These are phyloP conservation scores for Erythrophleum ivorense DNA, from an alignment of 331 rosid species.

Conservation along the genomic window DNA sequence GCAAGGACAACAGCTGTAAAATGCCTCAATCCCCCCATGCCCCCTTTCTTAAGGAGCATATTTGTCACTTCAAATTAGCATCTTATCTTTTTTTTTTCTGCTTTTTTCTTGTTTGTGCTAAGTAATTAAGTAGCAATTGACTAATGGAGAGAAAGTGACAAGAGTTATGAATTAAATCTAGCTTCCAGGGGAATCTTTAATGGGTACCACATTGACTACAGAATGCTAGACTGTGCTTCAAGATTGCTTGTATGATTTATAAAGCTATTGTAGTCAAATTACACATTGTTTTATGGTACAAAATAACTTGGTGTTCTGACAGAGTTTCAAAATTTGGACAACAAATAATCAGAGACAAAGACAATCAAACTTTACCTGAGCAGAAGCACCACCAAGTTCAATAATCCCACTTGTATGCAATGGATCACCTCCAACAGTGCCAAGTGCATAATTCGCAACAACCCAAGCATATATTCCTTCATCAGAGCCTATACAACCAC, in stretches of 20 bases:
- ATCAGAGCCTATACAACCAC: conserved; percentile 71
- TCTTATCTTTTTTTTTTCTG: neutral
- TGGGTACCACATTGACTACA: no score
- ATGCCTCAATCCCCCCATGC: neutral
- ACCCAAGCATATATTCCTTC: conserved; percentile 97
- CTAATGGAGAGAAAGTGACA: neutral
- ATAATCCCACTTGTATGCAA: conserved; percentile 79
- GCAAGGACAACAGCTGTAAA: neutral
- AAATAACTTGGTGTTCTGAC: neutral
- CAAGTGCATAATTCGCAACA: conserved; percentile 92
- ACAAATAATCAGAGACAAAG: conserved; percentile 17
- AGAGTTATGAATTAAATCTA: neutral
- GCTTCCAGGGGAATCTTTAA: neutral
- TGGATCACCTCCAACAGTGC: conserved; percentile 88
- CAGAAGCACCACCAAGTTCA: conserved; percentile 98
- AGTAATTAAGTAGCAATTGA: neutral
- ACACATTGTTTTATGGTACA: neutral
- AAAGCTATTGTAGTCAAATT: conserved; percentile 3
- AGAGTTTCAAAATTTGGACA: conserved; percentile 1
- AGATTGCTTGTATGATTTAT: conserved; percentile 16
- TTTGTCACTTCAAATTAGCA: neutral
- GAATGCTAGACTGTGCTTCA: no score
- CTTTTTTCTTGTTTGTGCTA: neutral
- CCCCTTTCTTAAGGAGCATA: neutral
- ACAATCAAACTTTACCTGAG: conserved; percentile 64